A percentile compares a stretch with the other conserved stretches of the same genome.
phyloP scores from a whole-genome alignment of 768 basidiomycete genomes.

The Cyathus striatus region DNA sequence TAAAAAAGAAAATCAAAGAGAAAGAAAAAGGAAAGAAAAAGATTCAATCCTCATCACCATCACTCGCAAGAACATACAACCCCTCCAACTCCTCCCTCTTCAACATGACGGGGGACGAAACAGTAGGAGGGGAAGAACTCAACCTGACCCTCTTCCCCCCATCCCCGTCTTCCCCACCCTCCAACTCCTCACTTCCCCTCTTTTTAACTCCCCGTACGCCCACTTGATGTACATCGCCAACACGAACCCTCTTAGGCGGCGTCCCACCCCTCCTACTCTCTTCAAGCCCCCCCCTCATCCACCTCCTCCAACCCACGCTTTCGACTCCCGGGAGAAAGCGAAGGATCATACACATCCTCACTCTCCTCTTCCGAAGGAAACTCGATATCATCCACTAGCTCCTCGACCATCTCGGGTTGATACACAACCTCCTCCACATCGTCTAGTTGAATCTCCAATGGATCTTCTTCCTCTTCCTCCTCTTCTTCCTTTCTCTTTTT shows the following conservation, averaged over 20 bases:
- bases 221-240: slow-evolving; percentile 1
- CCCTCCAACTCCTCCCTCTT: background rate
- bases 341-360: slow-evolving; percentile 9
- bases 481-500: background rate
- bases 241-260: slow-evolving; percentile 12
- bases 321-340: slow-evolving; percentile 3
- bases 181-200: background rate
- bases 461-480: slow-evolving; percentile 13
- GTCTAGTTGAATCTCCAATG: slow-evolving; percentile 15
- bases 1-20: too few relatives aligned
- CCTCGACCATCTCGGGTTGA: too few relatives aligned
- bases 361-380: slow-evolving; percentile 12
- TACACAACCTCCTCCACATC: too few relatives aligned
- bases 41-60: background rate
- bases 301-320: slow-evolving; percentile 14
- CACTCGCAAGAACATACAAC: background rate
- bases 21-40: too few relatives aligned
- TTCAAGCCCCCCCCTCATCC: slow-evolving; percentile 5
- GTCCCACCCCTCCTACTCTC: slow-evolving; percentile 6
- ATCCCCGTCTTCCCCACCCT: background rate
- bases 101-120: background rate
- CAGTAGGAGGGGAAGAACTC: background rate
- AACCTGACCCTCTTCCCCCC: background rate
- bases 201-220: background rate
- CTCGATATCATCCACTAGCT: slow-evolving; percentile 17